Base-by-base conservation (phyloP, 2,329 filamentous ascomycete species). In the Fusarium sp. region DNA sequence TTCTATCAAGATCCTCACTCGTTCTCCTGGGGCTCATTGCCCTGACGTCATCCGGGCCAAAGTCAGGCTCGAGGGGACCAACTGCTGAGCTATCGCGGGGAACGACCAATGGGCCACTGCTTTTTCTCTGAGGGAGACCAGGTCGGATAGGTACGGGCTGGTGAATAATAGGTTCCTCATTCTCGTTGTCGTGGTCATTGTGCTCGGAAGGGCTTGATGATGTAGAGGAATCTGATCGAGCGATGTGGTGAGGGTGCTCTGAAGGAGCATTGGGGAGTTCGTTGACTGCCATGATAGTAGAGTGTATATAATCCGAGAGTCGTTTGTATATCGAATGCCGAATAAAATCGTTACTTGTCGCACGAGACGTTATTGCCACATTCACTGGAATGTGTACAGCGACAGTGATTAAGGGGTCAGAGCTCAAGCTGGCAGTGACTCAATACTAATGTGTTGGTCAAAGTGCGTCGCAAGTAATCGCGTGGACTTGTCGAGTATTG, bases 21-120 rank as follows among this genome's bases (percentile, higher is more conserved):
- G 94, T 97, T 75, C 95, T 86, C 73, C 95, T 86, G 4, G 95
- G 95, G 79, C 94, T 98, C 95, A 99, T 98, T 66, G 94, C 92
- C 76, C 95, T 86, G 67, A 96, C 94, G 79, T 98, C 94, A 78
- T 94, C 92, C 25, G 94, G 92, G 27, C 94, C 93, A 74, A 94
- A 92, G 69, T 93, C 87, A 67, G 92, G 88, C 69, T 93, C 90
- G 66, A 91, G 83, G 37, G 92, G 88, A 71, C 93, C 91, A 65
- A 93, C 89, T 63, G 91, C 89, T 22, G 88, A 89, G 75, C 87
- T 92, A 77, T 95, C 92, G 72, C 93, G 88, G 37, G 92, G 91
- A 41, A 97, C 91, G 69, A 94, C 92, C 70, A 96, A 91, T 49
- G 93, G 94, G 61, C 92, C 92, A 78, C 92, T 95, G 73, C 91